Percentiles rank a stretch among this genome's conserved stretches.
Conservation (phyloP, 2,329 filamentous ascomycete genomes). For the Paracorniculantispora psalliotae region DNA sequence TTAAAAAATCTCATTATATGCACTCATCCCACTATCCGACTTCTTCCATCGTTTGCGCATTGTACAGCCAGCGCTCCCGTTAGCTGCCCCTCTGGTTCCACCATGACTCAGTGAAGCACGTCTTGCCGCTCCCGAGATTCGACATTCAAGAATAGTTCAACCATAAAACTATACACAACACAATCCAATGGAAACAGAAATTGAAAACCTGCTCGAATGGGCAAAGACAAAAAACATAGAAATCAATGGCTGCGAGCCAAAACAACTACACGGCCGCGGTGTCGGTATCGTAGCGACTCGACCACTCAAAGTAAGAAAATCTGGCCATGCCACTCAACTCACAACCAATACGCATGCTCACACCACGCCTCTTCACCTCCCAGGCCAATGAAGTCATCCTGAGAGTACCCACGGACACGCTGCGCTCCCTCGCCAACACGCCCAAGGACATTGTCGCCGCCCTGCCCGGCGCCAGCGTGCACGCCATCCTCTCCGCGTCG, state of each 20-base stretch:
- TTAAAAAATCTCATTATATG: too few relatives aligned
- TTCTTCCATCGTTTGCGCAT: too few relatives aligned
- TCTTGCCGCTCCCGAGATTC: background rate
- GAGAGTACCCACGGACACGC: conserved; percentile 56
- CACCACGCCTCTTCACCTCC: background rate
- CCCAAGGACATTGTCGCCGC: conserved; percentile 46
- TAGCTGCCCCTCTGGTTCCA: too few relatives aligned
- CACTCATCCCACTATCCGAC: too few relatives aligned
- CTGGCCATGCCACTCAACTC: background rate
- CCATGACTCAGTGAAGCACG: conserved; percentile 4
- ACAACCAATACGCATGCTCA: background rate
- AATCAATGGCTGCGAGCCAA: conserved; percentile 62
- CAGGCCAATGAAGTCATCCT: conserved; percentile 52
- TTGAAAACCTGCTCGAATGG: conserved; percentile 61
- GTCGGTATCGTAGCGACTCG: conserved; percentile 71
- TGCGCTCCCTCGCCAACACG: conserved; percentile 61
- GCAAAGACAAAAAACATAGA: conserved; percentile 58
- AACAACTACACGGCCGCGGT: conserved; percentile 65
- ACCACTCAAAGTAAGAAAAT: conserved; percentile 52
- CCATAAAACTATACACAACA: background rate
- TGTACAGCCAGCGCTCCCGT: too few relatives aligned
- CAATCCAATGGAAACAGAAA: conserved; percentile 13
- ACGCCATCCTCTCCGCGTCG: conserved; percentile 68
- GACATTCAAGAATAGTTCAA: background rate
- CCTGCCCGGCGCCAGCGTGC: conserved; percentile 54